Evolutionary conservation across 768 basidiomycete species (phyloP), one percentile per base, ranked within the genome.

Genomic region (Lactifluus rugatus): DNA sequence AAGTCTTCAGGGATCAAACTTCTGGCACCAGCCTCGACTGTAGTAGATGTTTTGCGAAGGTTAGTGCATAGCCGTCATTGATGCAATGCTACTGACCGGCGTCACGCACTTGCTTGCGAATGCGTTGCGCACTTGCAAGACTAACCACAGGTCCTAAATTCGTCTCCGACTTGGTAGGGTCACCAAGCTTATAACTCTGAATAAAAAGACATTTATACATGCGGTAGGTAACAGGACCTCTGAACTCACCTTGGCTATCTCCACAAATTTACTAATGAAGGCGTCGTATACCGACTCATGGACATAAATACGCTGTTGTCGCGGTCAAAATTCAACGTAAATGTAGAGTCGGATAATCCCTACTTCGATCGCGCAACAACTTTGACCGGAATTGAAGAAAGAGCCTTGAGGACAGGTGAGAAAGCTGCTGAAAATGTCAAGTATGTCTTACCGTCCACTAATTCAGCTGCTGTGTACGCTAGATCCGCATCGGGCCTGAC

Each of bases 301-400:
- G 26, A 97, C 95, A 70, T 98, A 98, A 42, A 99, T 92, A 17
- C 95, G 81, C 87, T 92, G 65, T 9, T 19, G 14, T 39, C 11
- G 9, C 21, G 23, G 9, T 28, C 56, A 31, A 51, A 21, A 39
- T 32, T 2, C 9, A 5, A 25, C 5, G n/a, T 19, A 14, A 54
- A 32, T 45, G n/a, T 25, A 2, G 52, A 23, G 36, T 17, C 45
- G 32, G 26, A 31, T 13, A 13, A 25, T 8, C 13, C 5, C 17
- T 17, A 87, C 89, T 76, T 99, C 96, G 59, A 98, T 76, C 0
- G 88, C 83, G 67, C 95, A 97, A 71, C 95, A 98, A 62, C 92
- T 94, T 72, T 99, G 96, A 1, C 96, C 96, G 16, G 94, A 93
- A 71, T 98, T 98, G 77, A 93, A 99, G 73, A 94, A 85, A 4